Conservation (phyloP, 345 rosid genomes). For the Iberis pinnata region DNA sequence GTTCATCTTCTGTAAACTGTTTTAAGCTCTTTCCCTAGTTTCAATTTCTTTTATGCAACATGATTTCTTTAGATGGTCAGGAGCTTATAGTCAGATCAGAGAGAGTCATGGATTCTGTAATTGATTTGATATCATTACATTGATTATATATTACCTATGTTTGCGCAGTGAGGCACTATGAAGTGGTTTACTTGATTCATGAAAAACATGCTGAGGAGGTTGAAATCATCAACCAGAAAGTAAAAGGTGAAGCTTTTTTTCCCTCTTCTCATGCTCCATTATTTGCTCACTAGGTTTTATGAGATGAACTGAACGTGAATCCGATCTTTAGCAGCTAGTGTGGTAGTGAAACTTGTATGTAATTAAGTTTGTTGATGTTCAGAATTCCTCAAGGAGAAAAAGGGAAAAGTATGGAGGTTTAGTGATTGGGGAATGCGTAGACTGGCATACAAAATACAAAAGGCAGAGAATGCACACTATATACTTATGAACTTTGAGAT, state of each 20-base stretch:
- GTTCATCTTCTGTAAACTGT: slow-evolving; percentile 24
- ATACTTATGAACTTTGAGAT: slow-evolving; percentile 90
- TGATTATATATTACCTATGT: slow-evolving; percentile 5
- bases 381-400: slow-evolving; percentile 80
- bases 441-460: slow-evolving; percentile 78
- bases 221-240: slow-evolving; percentile 59
- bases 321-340: background rate
- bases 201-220: slow-evolving; percentile 82
- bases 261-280: background rate
- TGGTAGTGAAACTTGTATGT: background rate
- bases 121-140: background rate
- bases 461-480: slow-evolving; percentile 76
- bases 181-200: slow-evolving; percentile 86
- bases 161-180: slow-evolving; percentile 80
- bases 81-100: background rate
- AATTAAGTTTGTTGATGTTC: slow-evolving; percentile 15
- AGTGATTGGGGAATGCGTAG: slow-evolving; percentile 92
- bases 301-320: no score
- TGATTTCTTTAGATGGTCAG: background rate
- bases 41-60: background rate
- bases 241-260: slow-evolving; percentile 52
- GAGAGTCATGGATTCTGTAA: slow-evolving; percentile 7
- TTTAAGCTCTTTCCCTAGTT: background rate
- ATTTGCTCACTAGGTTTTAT: no score
- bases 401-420: slow-evolving; percentile 75